Evolutionary conservation across 441 rosid species (phyloP).

Genomic region (Populus hybrid): DNA sequence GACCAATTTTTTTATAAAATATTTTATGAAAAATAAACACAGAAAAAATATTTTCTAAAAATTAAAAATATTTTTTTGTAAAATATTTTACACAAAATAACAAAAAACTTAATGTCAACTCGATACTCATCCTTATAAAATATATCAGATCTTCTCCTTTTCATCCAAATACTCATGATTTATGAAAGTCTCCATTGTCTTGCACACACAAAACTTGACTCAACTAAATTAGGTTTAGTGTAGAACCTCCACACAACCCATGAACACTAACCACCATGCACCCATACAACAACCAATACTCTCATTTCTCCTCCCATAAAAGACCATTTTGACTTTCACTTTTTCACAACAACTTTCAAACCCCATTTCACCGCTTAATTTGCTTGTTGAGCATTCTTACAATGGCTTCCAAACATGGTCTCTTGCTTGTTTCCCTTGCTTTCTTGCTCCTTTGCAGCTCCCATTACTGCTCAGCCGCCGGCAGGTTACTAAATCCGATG

Average conservation of each 20-base stretch:
- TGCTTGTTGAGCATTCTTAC: neutral
- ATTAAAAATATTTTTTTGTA: too few species aligned
- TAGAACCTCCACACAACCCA: slow-evolving; percentile 5
- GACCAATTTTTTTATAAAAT: too few species aligned
- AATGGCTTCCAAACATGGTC: neutral
- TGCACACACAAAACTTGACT: neutral
- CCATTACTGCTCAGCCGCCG: neutral
- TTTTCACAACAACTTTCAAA: neutral
- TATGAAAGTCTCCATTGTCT: neutral
- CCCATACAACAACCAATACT: neutral
- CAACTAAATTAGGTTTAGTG: neutral
- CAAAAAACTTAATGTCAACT: too few species aligned
- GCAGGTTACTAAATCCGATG: neutral
- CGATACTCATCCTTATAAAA: too few species aligned
- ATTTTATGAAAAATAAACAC: too few species aligned
- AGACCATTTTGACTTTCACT: neutral
- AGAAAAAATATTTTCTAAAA: too few species aligned
- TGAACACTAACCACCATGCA: neutral
- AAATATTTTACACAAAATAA: too few species aligned
- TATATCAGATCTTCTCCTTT: too few species aligned
- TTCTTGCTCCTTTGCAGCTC: slow-evolving; percentile 1
- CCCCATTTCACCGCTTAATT: neutral
- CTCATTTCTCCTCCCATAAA: neutral
- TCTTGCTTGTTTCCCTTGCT: neutral
- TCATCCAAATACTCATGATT: too few species aligned